Evolutionary conservation across 371 early-diverging fungal species (phyloP).

Genomic region (Actinomortierella wolfii): DNA sequence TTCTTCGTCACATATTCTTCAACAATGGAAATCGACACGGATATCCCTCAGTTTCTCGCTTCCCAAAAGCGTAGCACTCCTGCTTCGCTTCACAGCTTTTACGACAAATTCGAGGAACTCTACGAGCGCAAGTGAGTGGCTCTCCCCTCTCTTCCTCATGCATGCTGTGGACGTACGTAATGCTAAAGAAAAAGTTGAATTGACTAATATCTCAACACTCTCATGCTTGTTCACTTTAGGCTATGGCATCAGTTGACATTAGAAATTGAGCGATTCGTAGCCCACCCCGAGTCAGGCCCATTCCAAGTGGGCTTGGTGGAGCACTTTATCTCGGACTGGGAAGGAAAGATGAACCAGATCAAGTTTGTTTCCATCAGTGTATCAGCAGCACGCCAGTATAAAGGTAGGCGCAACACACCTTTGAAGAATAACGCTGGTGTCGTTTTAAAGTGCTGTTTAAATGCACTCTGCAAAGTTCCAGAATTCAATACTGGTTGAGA

Average conservation of each 20-base stretch:
- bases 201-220: slow-evolving; percentile 2
- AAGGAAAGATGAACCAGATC: slow-evolving; percentile 91
- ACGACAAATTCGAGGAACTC: slow-evolving; percentile 82
- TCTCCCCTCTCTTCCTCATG: slow-evolving; percentile 5
- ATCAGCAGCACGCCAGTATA: slow-evolving; percentile 75
- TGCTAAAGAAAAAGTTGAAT: background rate
- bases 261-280: slow-evolving; percentile 75
- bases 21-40: slow-evolving; percentile 85
- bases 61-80: slow-evolving; percentile 74
- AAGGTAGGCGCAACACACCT: too few relatives aligned
- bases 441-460: too few relatives aligned
- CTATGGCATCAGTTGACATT: slow-evolving; percentile 97
- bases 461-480: too few relatives aligned
- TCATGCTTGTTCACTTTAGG: slow-evolving; percentile 51
- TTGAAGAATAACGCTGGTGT: too few relatives aligned
- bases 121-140: slow-evolving; percentile 89
- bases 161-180: background rate
- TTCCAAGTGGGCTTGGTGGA: slow-evolving; percentile 83
- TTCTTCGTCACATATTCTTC: background rate
- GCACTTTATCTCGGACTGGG: slow-evolving; percentile 92
- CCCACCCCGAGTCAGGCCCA: slow-evolving; percentile 76
- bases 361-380: slow-evolving; percentile 84
- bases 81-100: slow-evolving; percentile 70
- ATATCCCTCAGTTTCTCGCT: slow-evolving; percentile 75
- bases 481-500: too few relatives aligned